A percentile compares a stretch with the other conserved stretches of the same genome.
These are phyloP conservation scores for Mucor velutinosus DNA, from an alignment of 371 early-diverging fungal species.

Conservation along the genomic window DNA sequence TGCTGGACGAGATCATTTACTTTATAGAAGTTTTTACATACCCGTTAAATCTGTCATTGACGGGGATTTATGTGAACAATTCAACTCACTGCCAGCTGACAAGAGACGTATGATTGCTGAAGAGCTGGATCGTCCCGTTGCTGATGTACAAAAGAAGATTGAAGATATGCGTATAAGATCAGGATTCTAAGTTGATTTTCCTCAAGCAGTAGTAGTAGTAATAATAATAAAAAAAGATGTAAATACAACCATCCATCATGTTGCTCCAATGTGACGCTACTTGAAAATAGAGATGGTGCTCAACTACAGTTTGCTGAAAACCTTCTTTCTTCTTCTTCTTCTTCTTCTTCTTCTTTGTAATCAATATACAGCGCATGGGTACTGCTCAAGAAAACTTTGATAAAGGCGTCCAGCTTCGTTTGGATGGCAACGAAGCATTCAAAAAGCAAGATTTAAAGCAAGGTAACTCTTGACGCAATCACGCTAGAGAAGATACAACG, in stretches of 20 bases:
- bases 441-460: slow-evolving; percentile 31
- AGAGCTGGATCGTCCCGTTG: slow-evolving; percentile 83
- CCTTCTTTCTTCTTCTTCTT: no score
- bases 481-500: neutral
- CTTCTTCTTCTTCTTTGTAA: neutral
- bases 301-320: no score
- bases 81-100: slow-evolving; percentile 66
- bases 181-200: slow-evolving; percentile 41
- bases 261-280: neutral
- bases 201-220: neutral
- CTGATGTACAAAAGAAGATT: slow-evolving; percentile 91
- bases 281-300: no score
- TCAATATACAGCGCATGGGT: slow-evolving; percentile 2
- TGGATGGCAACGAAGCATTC: slow-evolving; percentile 40
- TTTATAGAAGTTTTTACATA: slow-evolving; percentile 78
- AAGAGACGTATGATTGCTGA: slow-evolving; percentile 81
- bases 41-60: slow-evolving; percentile 91
- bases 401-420: slow-evolving; percentile 42
- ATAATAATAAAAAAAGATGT: slow-evolving; percentile 4
- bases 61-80: slow-evolving; percentile 93
- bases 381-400: slow-evolving; percentile 36
- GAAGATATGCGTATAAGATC: slow-evolving; percentile 80
- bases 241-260: neutral
- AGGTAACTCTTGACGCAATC: slow-evolving; percentile 14
- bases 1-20: slow-evolving; percentile 88